Conservation (phyloP, 2,329 filamentous ascomycete genomes). For the Nemania diffusa region DNA sequence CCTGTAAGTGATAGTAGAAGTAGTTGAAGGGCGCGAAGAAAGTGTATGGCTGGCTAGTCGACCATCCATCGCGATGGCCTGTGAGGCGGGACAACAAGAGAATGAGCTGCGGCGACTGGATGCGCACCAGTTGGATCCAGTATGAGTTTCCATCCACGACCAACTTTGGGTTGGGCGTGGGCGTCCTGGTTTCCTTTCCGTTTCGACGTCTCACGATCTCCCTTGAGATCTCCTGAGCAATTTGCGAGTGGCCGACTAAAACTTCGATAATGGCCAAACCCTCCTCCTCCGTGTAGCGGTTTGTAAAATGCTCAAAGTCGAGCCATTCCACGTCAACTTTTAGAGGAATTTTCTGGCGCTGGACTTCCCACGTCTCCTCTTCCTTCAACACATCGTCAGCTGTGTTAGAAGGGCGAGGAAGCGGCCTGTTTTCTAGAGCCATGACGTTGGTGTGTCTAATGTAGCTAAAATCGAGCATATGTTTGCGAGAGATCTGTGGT, state of each 20-base stretch:
- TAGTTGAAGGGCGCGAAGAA: neutral
- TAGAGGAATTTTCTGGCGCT: neutral
- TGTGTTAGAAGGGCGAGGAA: neutral
- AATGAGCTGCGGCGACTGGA: constrained; percentile 2
- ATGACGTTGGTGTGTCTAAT: neutral
- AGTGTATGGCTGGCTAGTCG: neutral
- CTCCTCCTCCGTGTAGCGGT: constrained; percentile 2
- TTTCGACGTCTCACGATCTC: neutral
- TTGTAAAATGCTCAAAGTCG: constrained; percentile 3
- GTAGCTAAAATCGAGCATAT: neutral
- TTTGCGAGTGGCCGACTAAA: neutral
- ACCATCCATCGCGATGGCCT: neutral
- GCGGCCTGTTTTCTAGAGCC: neutral
- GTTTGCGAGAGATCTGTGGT: neutral
- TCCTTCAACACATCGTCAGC: neutral
- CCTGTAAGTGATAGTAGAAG: neutral
- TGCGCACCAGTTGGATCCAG: neutral
- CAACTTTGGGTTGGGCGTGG: neutral
- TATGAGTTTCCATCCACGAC: neutral
- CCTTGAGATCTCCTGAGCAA: neutral
- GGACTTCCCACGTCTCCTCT: neutral
- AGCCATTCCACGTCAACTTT: constrained; percentile 1
- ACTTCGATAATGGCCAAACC: constrained; percentile 1
- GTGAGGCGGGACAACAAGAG: neutral
- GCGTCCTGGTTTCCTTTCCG: neutral